phyloP scores from a whole-genome alignment of 169 alveolate genomes.

The Plasmodium relictum region DNA sequence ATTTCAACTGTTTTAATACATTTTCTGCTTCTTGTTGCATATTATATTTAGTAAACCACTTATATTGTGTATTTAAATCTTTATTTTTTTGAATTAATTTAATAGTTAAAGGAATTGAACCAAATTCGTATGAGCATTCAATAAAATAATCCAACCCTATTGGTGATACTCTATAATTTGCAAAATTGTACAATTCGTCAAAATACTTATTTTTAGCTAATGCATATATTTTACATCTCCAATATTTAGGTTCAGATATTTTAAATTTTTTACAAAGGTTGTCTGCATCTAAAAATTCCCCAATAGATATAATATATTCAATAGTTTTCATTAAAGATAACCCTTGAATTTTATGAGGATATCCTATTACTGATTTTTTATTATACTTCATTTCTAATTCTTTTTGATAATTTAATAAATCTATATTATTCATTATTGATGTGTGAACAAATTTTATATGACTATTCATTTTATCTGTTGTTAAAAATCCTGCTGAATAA shows the following conservation, averaged over 20 bases:
- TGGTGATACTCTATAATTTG: slow-evolving; percentile 79
- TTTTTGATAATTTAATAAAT: slow-evolving; percentile 57
- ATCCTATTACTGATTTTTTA: slow-evolving; percentile 68
- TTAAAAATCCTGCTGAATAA: slow-evolving; percentile 62
- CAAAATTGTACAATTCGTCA: slow-evolving; percentile 80
- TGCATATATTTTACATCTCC: slow-evolving; percentile 80
- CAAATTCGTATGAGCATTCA: slow-evolving; percentile 52
- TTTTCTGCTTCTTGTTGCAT: slow-evolving; percentile 54
- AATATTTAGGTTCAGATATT: slow-evolving; percentile 78
- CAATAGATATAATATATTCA: slow-evolving; percentile 67
- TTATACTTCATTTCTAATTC: slow-evolving; percentile 79
- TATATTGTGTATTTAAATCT: slow-evolving; percentile 48
- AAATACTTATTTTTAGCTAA: slow-evolving; percentile 77
- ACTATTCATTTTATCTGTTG: slow-evolving; percentile 61
- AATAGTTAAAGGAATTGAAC: slow-evolving; percentile 42
- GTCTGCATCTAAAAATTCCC: slow-evolving; percentile 79
- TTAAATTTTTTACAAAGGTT: slow-evolving; percentile 73
- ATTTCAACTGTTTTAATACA: slow-evolving; percentile 60
- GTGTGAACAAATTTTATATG: slow-evolving; percentile 59
- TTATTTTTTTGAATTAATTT: slow-evolving; percentile 70
- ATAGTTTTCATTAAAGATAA: slow-evolving; percentile 78
- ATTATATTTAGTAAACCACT: slow-evolving; percentile 50
- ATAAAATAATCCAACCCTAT: slow-evolving; percentile 81
- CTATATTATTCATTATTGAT: slow-evolving; percentile 51
- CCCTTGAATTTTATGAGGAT: slow-evolving; percentile 79